Percentiles rank a stretch among this genome's conserved stretches.
Conservation (phyloP, 2,329 filamentous ascomycete species). For the Neonectria faginata region DNA sequence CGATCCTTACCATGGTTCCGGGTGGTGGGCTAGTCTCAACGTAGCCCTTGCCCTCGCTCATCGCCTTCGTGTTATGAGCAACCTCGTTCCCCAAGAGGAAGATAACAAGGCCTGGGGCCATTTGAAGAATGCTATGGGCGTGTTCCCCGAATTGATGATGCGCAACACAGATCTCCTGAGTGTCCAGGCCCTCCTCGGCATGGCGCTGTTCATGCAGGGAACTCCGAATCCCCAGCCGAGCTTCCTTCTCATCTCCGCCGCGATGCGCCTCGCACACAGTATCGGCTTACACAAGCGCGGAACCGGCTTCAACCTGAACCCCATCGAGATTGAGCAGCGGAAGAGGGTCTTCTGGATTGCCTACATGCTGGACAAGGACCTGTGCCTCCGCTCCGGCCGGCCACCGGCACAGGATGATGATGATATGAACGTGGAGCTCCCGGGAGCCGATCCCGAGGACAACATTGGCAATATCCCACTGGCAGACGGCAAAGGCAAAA, state of each 20-base stretch:
- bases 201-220: slow-evolving; percentile 94
- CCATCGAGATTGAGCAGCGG: slow-evolving; percentile 91
- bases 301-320: slow-evolving; percentile 91
- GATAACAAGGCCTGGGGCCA: slow-evolving; percentile 96
- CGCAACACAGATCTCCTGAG: slow-evolving; percentile 95
- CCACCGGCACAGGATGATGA: slow-evolving; percentile 73
- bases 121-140: slow-evolving; percentile 95
- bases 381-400: slow-evolving; percentile 69
- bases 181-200: slow-evolving; percentile 92
- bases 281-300: slow-evolving; percentile 96
- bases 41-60: slow-evolving; percentile 94
- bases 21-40: slow-evolving; percentile 99
- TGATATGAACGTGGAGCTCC: slow-evolving; percentile 94
- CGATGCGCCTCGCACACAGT: slow-evolving; percentile 89
- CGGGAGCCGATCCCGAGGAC: slow-evolving; percentile 88
- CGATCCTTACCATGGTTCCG: slow-evolving; percentile 93
- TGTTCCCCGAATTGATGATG: slow-evolving; percentile 93
- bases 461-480: slow-evolving; percentile 95
- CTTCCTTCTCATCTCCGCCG: slow-evolving; percentile 90
- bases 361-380: slow-evolving; percentile 73
- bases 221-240: slow-evolving; percentile 96
- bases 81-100: slow-evolving; percentile 88
- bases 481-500: slow-evolving; percentile 87
- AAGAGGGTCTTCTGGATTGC: slow-evolving; percentile 75
- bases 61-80: slow-evolving; percentile 93